Conservation (phyloP, 306 rosid genomes). For the Purshia tridentata region DNA sequence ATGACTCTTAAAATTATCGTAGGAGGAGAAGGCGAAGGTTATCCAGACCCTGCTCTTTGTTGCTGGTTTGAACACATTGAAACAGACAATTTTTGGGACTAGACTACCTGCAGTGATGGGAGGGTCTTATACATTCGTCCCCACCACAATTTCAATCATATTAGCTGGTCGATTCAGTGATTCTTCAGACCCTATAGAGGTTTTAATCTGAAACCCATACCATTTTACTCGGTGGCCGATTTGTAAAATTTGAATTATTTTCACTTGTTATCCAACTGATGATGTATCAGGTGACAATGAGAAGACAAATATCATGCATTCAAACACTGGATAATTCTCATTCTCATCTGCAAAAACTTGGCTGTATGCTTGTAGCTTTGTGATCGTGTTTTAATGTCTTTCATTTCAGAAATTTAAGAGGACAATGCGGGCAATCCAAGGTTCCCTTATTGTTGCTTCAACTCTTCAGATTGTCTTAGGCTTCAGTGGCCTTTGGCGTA, state of each 20-base stretch:
- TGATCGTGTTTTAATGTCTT: constrained; percentile 27
- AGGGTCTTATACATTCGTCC: constrained; percentile 92
- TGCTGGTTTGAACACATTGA: constrained; percentile 93
- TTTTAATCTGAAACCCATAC: constrained; percentile 39
- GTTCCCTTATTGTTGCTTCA: constrained; percentile 91
- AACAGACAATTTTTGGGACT: constrained; percentile 77
- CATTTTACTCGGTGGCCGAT: constrained; percentile 16
- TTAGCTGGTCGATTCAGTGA: constrained; percentile 84
- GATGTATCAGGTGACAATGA: neutral
- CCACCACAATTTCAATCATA: constrained; percentile 92
- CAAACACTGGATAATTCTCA: neutral
- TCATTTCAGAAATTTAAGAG: constrained; percentile 74
- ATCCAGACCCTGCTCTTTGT: constrained; percentile 95
- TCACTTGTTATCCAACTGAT: neutral
- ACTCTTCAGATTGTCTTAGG: constrained; percentile 98
- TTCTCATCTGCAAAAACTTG: constrained; percentile 21
- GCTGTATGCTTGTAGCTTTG: constrained; percentile 32
- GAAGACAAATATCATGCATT: neutral
- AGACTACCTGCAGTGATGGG: constrained; percentile 95
- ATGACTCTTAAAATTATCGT: constrained; percentile 15
- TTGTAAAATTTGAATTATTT: neutral
- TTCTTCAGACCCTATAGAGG: constrained; percentile 63
- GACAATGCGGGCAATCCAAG: constrained; percentile 97
- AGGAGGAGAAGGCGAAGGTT: constrained; percentile 96
- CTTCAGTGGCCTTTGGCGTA: constrained; percentile 99